Conservation (phyloP, 1,284 basidiomycete genomes). For the Porogramme epimiltina region DNA sequence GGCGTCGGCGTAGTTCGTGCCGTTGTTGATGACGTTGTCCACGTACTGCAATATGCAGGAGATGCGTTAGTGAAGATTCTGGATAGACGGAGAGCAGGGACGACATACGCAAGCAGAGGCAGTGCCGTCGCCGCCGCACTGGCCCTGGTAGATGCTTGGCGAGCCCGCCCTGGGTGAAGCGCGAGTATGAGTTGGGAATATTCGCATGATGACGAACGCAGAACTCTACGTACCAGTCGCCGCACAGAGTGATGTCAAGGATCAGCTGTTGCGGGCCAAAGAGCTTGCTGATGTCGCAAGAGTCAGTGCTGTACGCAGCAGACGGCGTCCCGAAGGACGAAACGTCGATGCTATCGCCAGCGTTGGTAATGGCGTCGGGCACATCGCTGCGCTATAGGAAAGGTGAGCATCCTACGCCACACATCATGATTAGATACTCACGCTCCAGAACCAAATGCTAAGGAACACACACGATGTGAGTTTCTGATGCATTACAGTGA, state of each 20-base stretch:
- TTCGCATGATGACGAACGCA: not conserved
- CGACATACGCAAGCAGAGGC: slow-evolving; percentile 22
- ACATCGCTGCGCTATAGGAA: slow-evolving; percentile 42
- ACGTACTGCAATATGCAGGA: slow-evolving; percentile 36
- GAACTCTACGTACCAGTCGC: slow-evolving; percentile 42
- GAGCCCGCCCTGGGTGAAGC: slow-evolving; percentile 44
- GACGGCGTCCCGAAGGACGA: slow-evolving; percentile 59
- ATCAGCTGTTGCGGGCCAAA: slow-evolving; percentile 57
- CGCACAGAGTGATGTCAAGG: slow-evolving; percentile 59
- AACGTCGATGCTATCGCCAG: slow-evolving; percentile 45
- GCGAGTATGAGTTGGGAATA: not conserved
- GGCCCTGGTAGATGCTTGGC: slow-evolving; percentile 38
- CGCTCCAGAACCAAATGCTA: slow-evolving; percentile 72
- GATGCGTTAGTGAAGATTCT: not conserved
- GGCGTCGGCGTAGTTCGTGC: slow-evolving; percentile 49
- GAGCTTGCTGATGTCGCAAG: slow-evolving; percentile 49
- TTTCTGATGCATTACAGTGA: slow-evolving; percentile 1
- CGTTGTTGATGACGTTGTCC: slow-evolving; percentile 56
- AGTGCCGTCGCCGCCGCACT: slow-evolving; percentile 38
- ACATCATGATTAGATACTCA: slow-evolving; percentile 29
- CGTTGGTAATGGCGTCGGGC: slow-evolving; percentile 24
- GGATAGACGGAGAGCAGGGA: not conserved
- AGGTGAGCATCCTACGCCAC: not conserved
- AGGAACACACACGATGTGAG: not conserved
- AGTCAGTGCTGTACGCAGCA: slow-evolving; percentile 48